phyloP scores from a whole-genome alignment of 805 yeast genomes.

The Schwanniomyces polymorphus region DNA sequence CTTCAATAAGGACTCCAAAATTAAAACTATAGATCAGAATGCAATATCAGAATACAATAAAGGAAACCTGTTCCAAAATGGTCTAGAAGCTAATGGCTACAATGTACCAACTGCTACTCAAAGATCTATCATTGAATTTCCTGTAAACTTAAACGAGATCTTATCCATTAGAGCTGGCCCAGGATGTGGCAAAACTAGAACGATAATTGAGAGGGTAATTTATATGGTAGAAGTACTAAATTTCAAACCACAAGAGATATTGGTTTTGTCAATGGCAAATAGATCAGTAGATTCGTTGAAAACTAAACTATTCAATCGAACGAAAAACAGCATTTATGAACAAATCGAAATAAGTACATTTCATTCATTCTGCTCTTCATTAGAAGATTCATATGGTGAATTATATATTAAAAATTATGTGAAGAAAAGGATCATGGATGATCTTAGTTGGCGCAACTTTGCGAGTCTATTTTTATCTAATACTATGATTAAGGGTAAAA shows the following conservation, averaged over 20 bases:
- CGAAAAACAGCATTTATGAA: constrained; percentile 33
- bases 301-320: constrained; percentile 23
- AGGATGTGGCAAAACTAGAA: constrained; percentile 71
- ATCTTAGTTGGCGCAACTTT: constrained; percentile 48
- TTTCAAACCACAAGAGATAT: constrained; percentile 51
- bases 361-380: constrained; percentile 58
- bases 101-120: constrained; percentile 43
- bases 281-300: constrained; percentile 57
- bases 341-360: constrained; percentile 54
- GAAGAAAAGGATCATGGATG: constrained; percentile 46
- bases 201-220: constrained; percentile 54
- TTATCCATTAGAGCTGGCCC: constrained; percentile 67
- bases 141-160: constrained; percentile 37
- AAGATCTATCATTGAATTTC: constrained; percentile 41
- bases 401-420: constrained; percentile 9
- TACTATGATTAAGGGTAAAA: constrained; percentile 22
- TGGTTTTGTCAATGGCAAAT: constrained; percentile 68
- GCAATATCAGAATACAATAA: neutral
- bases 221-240: constrained; percentile 38
- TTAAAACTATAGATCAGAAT: neutral
- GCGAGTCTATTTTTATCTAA: constrained; percentile 35
- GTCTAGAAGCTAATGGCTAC: neutral
- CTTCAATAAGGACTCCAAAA: neutral
- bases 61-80: neutral
- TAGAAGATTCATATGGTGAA: constrained; percentile 40